These are phyloP conservation scores for Penicillium diatomitis DNA, from an alignment of 495 filamentous ascomycete species.

Conservation along the genomic window DNA sequence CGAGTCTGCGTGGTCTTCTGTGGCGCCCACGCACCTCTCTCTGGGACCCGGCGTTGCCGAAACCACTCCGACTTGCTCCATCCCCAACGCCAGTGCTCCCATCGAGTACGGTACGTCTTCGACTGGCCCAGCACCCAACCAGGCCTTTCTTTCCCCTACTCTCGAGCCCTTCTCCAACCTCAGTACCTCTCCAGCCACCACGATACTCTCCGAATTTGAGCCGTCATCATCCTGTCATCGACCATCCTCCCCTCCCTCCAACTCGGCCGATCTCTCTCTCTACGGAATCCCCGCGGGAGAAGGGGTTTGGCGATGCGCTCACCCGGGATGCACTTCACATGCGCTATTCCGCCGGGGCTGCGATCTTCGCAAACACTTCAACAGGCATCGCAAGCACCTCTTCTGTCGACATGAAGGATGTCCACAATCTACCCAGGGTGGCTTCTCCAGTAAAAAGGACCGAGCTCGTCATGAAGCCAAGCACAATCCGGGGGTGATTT, in stretches of 20 bases:
- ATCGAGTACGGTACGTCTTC: too few species aligned
- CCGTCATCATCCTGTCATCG: conserved; percentile 1
- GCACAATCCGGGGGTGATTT: conserved; percentile 50
- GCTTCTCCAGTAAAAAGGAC: conserved; percentile 59
- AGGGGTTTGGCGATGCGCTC: conserved; percentile 45
- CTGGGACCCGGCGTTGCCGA: too few species aligned
- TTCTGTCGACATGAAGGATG: conserved; percentile 56
- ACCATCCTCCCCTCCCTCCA: conserved; percentile 6
- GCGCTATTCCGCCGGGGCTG: conserved; percentile 50
- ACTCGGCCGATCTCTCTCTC: conserved; percentile 18
- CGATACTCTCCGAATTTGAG: conserved; percentile 13
- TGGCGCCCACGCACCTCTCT: too few species aligned
- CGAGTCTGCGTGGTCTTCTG: too few species aligned
- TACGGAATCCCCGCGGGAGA: conserved; percentile 25
- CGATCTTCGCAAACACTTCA: conserved; percentile 57
- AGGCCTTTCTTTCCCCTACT: conserved; percentile 11
- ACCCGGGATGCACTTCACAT: conserved; percentile 47
- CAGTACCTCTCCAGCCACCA: conserved; percentile 13
- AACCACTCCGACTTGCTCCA: too few species aligned
- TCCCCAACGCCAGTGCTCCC: too few species aligned
- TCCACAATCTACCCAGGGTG: conserved; percentile 44
- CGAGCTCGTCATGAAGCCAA: conserved; percentile 52
- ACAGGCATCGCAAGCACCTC: conserved; percentile 51
- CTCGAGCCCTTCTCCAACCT: conserved; percentile 7
- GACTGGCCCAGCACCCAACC: conserved; percentile 1